These are phyloP conservation scores for Fusarium sp. DNA, from an alignment of 2,329 filamentous ascomycete species.

Conservation along the genomic window DNA sequence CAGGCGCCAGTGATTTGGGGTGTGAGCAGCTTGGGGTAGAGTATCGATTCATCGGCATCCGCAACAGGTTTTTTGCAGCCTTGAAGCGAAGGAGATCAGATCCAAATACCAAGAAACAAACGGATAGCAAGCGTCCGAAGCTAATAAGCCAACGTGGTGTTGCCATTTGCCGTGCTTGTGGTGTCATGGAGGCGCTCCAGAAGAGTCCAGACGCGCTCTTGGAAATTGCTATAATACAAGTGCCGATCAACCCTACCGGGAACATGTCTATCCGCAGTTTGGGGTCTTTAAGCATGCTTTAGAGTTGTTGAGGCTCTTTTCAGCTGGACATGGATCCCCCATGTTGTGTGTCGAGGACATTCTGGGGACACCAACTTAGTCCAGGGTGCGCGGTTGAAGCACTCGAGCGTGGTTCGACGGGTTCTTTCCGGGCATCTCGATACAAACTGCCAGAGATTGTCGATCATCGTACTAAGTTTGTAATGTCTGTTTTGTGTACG, in stretches of 20 bases:
- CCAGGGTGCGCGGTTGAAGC: neutral
- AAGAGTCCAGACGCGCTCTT: constrained; percentile 35
- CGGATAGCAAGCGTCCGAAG: constrained; percentile 9
- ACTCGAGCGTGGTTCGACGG: neutral
- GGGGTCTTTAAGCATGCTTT: neutral
- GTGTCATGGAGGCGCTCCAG: constrained; percentile 35
- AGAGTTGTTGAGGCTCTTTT: constrained; percentile 6
- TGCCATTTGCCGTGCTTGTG: constrained; percentile 34
- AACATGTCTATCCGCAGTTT: constrained; percentile 16
- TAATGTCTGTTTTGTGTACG: neutral
- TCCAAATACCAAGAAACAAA: neutral
- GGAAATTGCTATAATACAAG: constrained; percentile 9
- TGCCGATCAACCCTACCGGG: constrained; percentile 14
- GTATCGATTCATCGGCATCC: constrained; percentile 1
- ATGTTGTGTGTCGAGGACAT: neutral
- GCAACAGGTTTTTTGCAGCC: neutral
- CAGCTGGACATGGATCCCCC: constrained; percentile 20
- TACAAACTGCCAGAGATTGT: neutral
- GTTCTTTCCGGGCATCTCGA: neutral
- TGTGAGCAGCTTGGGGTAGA: neutral
- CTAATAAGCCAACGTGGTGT: constrained; percentile 27
- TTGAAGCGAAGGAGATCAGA: neutral
- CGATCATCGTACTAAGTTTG: neutral
- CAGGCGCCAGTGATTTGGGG: constrained; percentile 2
- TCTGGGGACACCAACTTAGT: neutral